These are phyloP conservation scores for Basipetospora chlamydospora DNA, from an alignment of 2,329 filamentous ascomycete genomes.

Conservation along the genomic window DNA sequence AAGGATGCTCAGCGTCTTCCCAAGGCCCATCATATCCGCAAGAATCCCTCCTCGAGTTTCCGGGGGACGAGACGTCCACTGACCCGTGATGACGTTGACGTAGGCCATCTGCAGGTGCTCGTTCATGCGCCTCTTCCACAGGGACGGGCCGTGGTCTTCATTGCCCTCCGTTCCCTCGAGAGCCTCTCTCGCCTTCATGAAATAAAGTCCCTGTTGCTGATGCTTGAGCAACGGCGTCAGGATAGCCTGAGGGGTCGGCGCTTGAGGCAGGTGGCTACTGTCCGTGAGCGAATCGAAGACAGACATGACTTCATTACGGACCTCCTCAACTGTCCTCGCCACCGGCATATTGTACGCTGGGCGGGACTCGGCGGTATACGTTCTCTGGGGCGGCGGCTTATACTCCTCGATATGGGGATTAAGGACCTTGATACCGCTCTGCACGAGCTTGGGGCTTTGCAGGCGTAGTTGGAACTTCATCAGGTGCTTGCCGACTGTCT, in stretches of 20 bases:
- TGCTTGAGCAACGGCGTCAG: slow-evolving; percentile 61
- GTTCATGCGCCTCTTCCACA: slow-evolving; percentile 54
- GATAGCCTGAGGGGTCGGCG: slow-evolving; percentile 48
- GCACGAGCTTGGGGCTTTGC: slow-evolving; percentile 47
- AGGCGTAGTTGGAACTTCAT: slow-evolving; percentile 51
- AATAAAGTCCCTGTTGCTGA: slow-evolving; percentile 80
- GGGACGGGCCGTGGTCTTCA: slow-evolving; percentile 51
- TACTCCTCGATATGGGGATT: slow-evolving; percentile 57
- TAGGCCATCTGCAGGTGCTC: slow-evolving; percentile 25
- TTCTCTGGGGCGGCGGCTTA: slow-evolving; percentile 23
- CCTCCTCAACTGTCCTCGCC: slow-evolving; percentile 65
- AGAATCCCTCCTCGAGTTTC: slow-evolving; percentile 61
- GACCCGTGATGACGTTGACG: slow-evolving; percentile 74
- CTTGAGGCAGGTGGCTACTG: slow-evolving; percentile 59
- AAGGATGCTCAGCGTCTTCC: slow-evolving; percentile 74
- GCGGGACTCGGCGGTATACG: slow-evolving; percentile 17
- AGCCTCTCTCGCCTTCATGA: slow-evolving; percentile 69
- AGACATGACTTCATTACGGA: slow-evolving; percentile 67
- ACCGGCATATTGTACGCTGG: slow-evolving; percentile 15
- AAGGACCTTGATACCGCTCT: slow-evolving; percentile 53
- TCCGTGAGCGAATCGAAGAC: slow-evolving; percentile 78
- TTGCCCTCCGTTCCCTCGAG: slow-evolving; percentile 41
- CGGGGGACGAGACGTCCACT: slow-evolving; percentile 39
- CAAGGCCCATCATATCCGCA: slow-evolving; percentile 81
- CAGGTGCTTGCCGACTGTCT: slow-evolving; percentile 53